Evolutionary conservation across 164 flowering plant species (phyloP).

Genomic region (Kingdonia uniflora): DNA sequence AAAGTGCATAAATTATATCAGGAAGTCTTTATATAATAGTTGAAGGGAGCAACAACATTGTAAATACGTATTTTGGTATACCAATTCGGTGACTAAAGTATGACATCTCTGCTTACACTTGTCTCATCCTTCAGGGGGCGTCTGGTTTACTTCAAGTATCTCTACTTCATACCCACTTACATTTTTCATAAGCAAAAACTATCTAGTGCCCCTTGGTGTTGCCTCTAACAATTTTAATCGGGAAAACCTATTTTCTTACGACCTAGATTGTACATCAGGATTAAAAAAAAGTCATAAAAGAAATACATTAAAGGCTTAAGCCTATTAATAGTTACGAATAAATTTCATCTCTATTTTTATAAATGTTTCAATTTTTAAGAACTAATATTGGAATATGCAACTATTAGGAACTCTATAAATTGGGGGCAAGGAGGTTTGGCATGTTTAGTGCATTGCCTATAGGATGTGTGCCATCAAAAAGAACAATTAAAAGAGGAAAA

Average conservation of each 20-base stretch:
- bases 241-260: no score
- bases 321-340: no score
- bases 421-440: constrained; percentile 31
- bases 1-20: constrained; percentile 23
- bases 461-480: constrained; percentile 34
- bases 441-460: constrained; percentile 24
- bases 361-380: no score
- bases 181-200: no score
- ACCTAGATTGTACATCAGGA: no score
- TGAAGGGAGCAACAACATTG: constrained; percentile 56
- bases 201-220: no score
- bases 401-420: constrained; percentile 24
- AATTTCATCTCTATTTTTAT: no score
- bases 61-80: constrained; percentile 34
- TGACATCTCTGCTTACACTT: constrained; percentile 41
- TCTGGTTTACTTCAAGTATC: constrained; percentile 34
- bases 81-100: constrained; percentile 23
- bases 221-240: no score
- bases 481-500: constrained; percentile 32
- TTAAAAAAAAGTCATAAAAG: no score
- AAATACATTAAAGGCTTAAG: no score
- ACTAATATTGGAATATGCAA: no score
- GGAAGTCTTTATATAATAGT: constrained; percentile 35
- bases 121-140: constrained; percentile 34
- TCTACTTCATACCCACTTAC: no score